Evolutionary conservation across 345 rosid genomes (phyloP).

Genomic region (Moricandia moricandioides): DNA sequence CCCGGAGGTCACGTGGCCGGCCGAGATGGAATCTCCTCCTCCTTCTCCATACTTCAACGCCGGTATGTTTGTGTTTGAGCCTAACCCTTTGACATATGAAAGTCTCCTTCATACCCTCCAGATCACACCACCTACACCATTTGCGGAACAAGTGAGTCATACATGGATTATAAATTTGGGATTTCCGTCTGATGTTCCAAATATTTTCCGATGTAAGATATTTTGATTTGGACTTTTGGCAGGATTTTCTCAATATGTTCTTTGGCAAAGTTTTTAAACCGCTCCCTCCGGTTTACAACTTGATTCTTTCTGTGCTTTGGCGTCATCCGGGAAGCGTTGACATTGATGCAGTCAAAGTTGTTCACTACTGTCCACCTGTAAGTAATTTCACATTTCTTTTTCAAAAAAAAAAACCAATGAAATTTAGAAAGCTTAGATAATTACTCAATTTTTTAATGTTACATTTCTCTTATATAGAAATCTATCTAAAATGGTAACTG

Average conservation of each 20-base stretch:
- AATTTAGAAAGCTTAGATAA: too few relatives aligned
- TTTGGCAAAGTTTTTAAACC: slow-evolving; percentile 42
- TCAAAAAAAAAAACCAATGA: too few relatives aligned
- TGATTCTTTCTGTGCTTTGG: slow-evolving; percentile 71
- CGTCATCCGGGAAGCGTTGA: slow-evolving; percentile 73
- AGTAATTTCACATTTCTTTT: too few relatives aligned
- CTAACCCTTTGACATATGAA: slow-evolving; percentile 44
- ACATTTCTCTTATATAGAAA: too few relatives aligned
- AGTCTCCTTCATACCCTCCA: slow-evolving; percentile 48
- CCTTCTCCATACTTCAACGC: slow-evolving; percentile 71
- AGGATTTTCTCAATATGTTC: slow-evolving; percentile 71
- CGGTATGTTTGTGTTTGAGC: slow-evolving; percentile 72
- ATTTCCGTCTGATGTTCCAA: too few relatives aligned
- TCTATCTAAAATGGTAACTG: too few relatives aligned
- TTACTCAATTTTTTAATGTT: too few relatives aligned
- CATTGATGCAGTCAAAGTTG: slow-evolving; percentile 55
- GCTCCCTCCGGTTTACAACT: slow-evolving; percentile 53
- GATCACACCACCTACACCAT: slow-evolving; percentile 55
- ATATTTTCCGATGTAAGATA: too few relatives aligned
- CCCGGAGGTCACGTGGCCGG: slow-evolving; percentile 53
- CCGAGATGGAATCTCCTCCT: slow-evolving; percentile 48
- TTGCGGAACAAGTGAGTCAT: slow-evolving; percentile 62
- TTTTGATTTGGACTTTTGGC: neutral
- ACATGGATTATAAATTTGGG: too few relatives aligned
- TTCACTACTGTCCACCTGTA: neutral